Percentiles rank a stretch among this genome's conserved stretches.
Conservation (phyloP, 2,329 filamentous ascomycete species). For the Leptographium procerum region DNA sequence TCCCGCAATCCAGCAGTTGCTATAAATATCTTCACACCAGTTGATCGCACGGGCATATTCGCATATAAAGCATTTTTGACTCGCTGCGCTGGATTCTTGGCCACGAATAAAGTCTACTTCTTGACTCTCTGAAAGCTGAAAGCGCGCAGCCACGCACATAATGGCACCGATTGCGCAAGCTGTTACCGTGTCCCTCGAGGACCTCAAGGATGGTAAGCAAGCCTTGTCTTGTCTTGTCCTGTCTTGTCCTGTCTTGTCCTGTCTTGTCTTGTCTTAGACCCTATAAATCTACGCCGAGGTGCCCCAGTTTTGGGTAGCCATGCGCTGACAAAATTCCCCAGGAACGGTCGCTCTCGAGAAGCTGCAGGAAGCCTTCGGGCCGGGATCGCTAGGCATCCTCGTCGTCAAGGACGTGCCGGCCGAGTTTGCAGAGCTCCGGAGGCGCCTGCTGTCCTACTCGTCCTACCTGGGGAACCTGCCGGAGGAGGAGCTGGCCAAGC, state of each 20-base stretch:
- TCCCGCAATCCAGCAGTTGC: no score
- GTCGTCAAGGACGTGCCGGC: slow-evolving; percentile 77
- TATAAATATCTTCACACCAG: no score
- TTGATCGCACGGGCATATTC: no score
- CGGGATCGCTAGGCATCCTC: slow-evolving; percentile 81
- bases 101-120: neutral
- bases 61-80: no score
- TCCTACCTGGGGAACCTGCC: slow-evolving; percentile 82
- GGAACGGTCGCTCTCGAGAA: slow-evolving; percentile 56
- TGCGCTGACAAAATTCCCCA: slow-evolving; percentile 23
- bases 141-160: neutral
- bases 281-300: no score
- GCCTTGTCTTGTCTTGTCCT: no score
- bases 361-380: slow-evolving; percentile 74
- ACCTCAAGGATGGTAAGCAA: slow-evolving; percentile 11
- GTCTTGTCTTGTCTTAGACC: no score
- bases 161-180: slow-evolving; percentile 12
- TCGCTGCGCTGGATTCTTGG: neutral
- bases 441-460: slow-evolving; percentile 68
- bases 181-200: slow-evolving; percentile 13
- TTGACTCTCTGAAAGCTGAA: neutral
- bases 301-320: no score
- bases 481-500: slow-evolving; percentile 50
- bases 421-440: slow-evolving; percentile 60
- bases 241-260: no score